Evolutionary conservation across 2,329 filamentous ascomycete species (phyloP).

Genomic region (Beauveria scarabaeidicola): DNA sequence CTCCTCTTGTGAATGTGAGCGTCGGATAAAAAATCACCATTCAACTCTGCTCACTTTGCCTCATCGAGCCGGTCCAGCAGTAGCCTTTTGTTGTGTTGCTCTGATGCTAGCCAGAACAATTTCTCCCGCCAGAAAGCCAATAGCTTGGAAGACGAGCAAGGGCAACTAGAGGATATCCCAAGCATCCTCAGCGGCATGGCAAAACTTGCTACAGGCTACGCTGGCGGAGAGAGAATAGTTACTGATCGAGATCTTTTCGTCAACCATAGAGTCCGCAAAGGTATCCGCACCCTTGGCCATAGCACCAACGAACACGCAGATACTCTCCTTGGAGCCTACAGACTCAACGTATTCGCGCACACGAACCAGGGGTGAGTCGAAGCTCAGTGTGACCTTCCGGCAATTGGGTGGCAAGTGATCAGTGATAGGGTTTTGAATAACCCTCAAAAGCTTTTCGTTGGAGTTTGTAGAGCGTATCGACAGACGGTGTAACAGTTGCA

Average conservation of each 20-base stretch:
- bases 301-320: constrained; percentile 94
- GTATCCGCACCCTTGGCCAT: constrained; percentile 97
- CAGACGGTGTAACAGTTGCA: constrained; percentile 89
- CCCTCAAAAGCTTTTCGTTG: constrained; percentile 92
- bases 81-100: not conserved
- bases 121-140: not conserved
- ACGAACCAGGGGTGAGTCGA: constrained; percentile 79
- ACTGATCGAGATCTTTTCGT: constrained; percentile 97
- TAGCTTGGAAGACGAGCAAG: not conserved
- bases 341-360: constrained; percentile 82
- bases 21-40: not conserved
- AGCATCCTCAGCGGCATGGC: constrained; percentile 91
- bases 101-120: not conserved
- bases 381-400: constrained; percentile 94
- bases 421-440: constrained; percentile 96
- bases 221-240: constrained; percentile 96
- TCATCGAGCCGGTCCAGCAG: not conserved
- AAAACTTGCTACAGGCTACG: constrained; percentile 99
- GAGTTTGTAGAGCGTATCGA: constrained; percentile 95
- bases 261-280: constrained; percentile 89
- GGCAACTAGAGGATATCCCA: constrained; percentile 75
- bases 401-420: constrained; percentile 95
- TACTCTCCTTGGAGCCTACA: constrained; percentile 75
- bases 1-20: not conserved
- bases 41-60: not conserved